Conservation (phyloP, 129 eudicot genomes). For the Helianthus tuberosus region DNA sequence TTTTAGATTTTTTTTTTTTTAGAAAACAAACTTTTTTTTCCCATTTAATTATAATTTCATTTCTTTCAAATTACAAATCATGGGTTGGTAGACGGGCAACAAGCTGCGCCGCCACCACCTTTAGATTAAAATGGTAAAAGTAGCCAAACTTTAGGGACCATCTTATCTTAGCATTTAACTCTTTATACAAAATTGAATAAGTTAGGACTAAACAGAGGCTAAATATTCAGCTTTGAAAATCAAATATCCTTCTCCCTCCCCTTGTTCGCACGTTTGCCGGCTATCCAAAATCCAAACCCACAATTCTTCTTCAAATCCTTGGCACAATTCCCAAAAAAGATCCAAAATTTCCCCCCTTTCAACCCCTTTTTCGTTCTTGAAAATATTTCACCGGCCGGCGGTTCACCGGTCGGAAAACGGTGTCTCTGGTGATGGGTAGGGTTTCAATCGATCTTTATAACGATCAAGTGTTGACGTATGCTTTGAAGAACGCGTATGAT, state of each 20-base stretch:
- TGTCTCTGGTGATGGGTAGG: conserved; percentile 47
- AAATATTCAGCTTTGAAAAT: neutral
- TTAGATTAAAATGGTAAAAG: too few species aligned
- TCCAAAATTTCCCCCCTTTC: neutral
- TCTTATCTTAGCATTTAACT: too few species aligned
- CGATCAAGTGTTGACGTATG: conserved; percentile 39
- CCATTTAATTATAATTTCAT: too few species aligned
- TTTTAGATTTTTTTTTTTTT: too few species aligned
- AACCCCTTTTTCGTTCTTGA: neutral
- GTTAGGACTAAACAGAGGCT: conserved; percentile 16
- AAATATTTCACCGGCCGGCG: conserved; percentile 29
- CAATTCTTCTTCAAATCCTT: conserved; percentile 9
- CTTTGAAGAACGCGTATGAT: conserved; percentile 43
- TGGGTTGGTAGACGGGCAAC: too few species aligned
- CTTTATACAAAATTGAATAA: neutral
- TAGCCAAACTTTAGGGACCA: too few species aligned
- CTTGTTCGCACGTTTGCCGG: conserved; percentile 25
- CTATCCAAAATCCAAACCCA: conserved; percentile 25
- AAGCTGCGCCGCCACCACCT: too few species aligned
- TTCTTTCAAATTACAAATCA: too few species aligned
- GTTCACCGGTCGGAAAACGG: conserved; percentile 21
- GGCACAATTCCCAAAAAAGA: neutral
- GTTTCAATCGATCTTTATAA: conserved; percentile 37
- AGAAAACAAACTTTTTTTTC: too few species aligned
- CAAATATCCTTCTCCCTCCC: conserved; percentile 32